These are phyloP conservation scores for Sarocladium kiliense DNA, from an alignment of 2,329 filamentous ascomycete genomes.

Conservation along the genomic window DNA sequence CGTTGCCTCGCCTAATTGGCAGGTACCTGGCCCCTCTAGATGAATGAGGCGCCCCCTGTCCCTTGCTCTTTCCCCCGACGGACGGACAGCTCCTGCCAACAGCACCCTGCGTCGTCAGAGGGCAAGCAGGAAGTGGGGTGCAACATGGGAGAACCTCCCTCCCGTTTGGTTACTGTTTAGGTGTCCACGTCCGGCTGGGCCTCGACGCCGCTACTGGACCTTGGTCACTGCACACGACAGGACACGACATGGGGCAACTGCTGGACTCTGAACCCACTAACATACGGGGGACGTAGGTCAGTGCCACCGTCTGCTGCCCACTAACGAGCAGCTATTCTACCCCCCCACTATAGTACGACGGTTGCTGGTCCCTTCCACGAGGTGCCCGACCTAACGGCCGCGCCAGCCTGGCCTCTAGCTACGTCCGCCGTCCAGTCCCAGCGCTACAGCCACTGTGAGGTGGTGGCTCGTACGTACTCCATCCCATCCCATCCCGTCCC, in stretches of 20 bases:
- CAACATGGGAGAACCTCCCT: background rate
- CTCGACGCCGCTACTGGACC: no score
- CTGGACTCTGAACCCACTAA: background rate
- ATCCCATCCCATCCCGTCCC: background rate
- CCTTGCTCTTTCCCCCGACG: background rate
- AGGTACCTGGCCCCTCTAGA: background rate
- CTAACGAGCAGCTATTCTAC: background rate
- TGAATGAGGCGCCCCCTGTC: background rate
- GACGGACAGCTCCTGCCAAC: background rate
- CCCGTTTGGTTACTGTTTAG: background rate
- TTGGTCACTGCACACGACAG: no score
- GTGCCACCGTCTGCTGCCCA: background rate
- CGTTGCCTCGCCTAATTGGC: background rate
- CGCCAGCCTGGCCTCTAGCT: conserved; percentile 2
- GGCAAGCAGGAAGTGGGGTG: background rate
- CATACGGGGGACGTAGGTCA: background rate
- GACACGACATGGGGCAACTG: background rate
- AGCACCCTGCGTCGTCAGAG: background rate
- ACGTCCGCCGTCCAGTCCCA: background rate
- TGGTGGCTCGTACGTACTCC: background rate
- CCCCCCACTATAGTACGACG: no score
- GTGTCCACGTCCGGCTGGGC: background rate
- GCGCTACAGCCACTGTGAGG: background rate
- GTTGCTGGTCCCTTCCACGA: no score
- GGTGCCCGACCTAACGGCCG: background rate